phyloP scores from a whole-genome alignment of 345 rosid genomes.

The Salix exigua region DNA sequence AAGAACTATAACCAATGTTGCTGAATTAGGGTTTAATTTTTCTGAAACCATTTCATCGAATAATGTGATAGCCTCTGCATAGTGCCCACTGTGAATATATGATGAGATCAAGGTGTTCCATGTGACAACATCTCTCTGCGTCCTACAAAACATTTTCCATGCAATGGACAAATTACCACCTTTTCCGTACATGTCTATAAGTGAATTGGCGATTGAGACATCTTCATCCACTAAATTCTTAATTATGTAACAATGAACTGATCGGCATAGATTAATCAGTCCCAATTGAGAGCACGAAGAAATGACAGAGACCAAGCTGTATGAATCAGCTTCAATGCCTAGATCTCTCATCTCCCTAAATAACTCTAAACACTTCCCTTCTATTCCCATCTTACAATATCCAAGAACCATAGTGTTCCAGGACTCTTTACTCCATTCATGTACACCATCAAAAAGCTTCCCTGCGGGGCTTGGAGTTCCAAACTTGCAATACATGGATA shows the following conservation, averaged over 20 bases:
- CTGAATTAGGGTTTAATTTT: constrained; percentile 40
- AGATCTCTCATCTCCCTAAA: constrained; percentile 46
- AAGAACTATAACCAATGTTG: constrained; percentile 52
- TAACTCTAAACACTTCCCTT: constrained; percentile 37
- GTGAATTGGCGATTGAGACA: constrained; percentile 43
- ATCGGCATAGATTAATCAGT: constrained; percentile 38
- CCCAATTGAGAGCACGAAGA: constrained; percentile 49
- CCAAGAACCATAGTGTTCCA: constrained; percentile 55
- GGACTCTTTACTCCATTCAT: constrained; percentile 32
- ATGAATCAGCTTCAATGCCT: constrained; percentile 39
- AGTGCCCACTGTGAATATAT: constrained; percentile 33
- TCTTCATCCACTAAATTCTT: constrained; percentile 31
- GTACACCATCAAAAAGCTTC: constrained; percentile 35
- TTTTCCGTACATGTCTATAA: constrained; percentile 63
- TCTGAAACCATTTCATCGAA: constrained; percentile 53
- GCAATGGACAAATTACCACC: constrained; percentile 41
- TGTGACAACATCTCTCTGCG: constrained; percentile 38
- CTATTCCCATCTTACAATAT: constrained; percentile 43
- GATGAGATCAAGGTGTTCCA: constrained; percentile 62
- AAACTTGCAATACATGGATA: constrained; percentile 62
- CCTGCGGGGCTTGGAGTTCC: constrained; percentile 41
- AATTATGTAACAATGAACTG: constrained; percentile 50
- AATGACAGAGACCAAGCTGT: constrained; percentile 46
- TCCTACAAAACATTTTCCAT: constrained; percentile 39
- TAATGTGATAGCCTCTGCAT: constrained; percentile 43